Evolutionary conservation across 2,329 filamentous ascomycete genomes (phyloP).

Genomic region (Nemania serpens): DNA sequence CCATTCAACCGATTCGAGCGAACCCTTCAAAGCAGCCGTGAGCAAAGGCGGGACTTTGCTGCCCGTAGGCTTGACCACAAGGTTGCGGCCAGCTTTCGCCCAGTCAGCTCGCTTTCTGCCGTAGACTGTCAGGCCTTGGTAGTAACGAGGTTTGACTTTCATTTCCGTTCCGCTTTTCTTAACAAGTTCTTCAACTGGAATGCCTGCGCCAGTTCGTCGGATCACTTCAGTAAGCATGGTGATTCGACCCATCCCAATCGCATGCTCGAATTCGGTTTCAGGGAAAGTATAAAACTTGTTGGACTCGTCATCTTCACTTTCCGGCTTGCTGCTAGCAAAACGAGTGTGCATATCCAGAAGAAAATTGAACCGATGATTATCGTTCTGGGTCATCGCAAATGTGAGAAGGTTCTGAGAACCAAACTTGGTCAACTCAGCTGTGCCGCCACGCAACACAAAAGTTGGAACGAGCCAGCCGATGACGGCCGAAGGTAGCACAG

Average conservation of each 20-base stretch:
- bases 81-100: constrained; percentile 65
- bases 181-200: constrained; percentile 70
- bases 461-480: constrained; percentile 49
- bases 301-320: constrained; percentile 41
- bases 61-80: constrained; percentile 47
- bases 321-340: constrained; percentile 47
- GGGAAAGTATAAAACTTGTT: constrained; percentile 48
- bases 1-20: constrained; percentile 74
- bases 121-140: constrained; percentile 75
- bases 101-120: constrained; percentile 64
- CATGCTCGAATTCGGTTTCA: constrained; percentile 47
- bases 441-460: constrained; percentile 42
- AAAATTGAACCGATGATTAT: constrained; percentile 58
- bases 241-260: constrained; percentile 54
- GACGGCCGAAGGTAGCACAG: constrained; percentile 58
- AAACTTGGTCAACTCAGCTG: constrained; percentile 32
- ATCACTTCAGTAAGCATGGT: constrained; percentile 68
- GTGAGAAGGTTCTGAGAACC: constrained; percentile 41
- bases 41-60: constrained; percentile 62
- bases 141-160: constrained; percentile 69
- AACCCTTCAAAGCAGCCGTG: constrained; percentile 59
- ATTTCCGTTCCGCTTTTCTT: constrained; percentile 67
- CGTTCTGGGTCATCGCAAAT: constrained; percentile 57
- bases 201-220: constrained; percentile 66
- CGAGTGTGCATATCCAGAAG: constrained; percentile 60